phyloP scores from a whole-genome alignment of 345 rosid genomes.

The Adansonia digitata region DNA sequence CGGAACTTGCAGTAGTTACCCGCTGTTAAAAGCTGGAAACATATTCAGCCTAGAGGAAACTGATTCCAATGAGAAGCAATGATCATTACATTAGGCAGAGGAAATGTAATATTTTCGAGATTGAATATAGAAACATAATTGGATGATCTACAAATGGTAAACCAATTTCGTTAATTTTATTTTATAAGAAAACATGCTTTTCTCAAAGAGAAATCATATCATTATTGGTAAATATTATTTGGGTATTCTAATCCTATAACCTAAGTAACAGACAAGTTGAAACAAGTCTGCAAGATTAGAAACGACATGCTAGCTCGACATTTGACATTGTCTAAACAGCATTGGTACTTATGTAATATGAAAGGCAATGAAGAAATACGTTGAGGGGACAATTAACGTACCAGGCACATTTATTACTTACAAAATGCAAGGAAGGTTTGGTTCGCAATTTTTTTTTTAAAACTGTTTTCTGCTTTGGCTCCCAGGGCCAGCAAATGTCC shows the following conservation, averaged over 20 bases:
- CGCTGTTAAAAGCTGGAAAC: background rate
- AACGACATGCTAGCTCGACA: no score
- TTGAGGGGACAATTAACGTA: background rate
- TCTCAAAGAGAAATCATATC: background rate
- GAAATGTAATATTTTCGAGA: no score
- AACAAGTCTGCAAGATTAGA: background rate
- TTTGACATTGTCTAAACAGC: background rate
- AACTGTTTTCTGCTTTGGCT: slow-evolving; percentile 55
- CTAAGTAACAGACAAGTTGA: background rate
- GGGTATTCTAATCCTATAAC: background rate
- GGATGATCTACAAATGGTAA: background rate
- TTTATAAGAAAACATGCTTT: background rate
- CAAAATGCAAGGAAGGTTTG: slow-evolving; percentile 15
- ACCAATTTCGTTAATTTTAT: background rate
- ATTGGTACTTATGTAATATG: background rate
- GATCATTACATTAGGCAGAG: no score
- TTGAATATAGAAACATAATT: no score
- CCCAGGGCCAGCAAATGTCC: slow-evolving; percentile 34
- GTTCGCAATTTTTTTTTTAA: slow-evolving; percentile 16
- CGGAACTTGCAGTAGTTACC: background rate
- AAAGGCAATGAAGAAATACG: background rate
- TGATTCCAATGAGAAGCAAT: background rate
- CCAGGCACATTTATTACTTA: slow-evolving; percentile 17
- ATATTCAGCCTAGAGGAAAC: background rate
- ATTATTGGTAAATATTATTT: background rate